A percentile compares a stretch with the other conserved stretches of the same genome.
phyloP scores from a whole-genome alignment of 2,329 filamentous ascomycete species.

The Davidsoniella neocaledoniae region DNA sequence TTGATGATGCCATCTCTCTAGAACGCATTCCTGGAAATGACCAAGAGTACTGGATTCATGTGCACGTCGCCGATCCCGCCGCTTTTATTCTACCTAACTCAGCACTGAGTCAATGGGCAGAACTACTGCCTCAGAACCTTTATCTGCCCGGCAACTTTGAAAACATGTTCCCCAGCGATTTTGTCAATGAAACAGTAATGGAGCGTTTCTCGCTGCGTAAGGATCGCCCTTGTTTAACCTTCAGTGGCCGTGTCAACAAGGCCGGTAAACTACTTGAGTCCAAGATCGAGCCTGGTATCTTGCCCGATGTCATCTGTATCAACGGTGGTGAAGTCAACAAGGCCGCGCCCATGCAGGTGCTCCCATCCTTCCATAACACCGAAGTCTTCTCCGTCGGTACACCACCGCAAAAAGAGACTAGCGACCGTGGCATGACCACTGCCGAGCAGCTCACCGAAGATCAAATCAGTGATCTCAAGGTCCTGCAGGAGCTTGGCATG shows the following conservation, averaged over 20 bases:
- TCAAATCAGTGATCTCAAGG: slow-evolving; percentile 29
- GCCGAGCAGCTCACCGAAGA: slow-evolving; percentile 25
- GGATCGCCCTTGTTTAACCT: slow-evolving; percentile 38
- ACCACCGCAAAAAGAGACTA: slow-evolving; percentile 14
- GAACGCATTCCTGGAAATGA: slow-evolving; percentile 35
- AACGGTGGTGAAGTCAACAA: slow-evolving; percentile 33
- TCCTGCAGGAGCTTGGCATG: slow-evolving; percentile 30
- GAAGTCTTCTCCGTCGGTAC: slow-evolving; percentile 19
- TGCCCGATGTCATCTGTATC: slow-evolving; percentile 41
- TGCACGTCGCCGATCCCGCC: slow-evolving; percentile 65
- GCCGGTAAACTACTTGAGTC: slow-evolving; percentile 36
- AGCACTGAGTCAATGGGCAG: slow-evolving; percentile 41
- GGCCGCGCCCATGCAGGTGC: slow-evolving; percentile 19
- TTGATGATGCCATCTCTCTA: slow-evolving; percentile 66
- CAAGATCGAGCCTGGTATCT: slow-evolving; percentile 34
- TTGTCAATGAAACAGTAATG: slow-evolving; percentile 25
- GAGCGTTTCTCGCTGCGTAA: slow-evolving; percentile 36
- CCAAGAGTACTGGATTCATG: slow-evolving; percentile 54
- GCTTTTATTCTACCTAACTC: slow-evolving; percentile 47
- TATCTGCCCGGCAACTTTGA: slow-evolving; percentile 42
- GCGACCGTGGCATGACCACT: slow-evolving; percentile 27
- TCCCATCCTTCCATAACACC: too few species aligned
- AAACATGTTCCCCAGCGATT: slow-evolving; percentile 36
- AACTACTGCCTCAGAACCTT: slow-evolving; percentile 40
- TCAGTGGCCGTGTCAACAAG: slow-evolving; percentile 39